Evolutionary conservation across 495 filamentous ascomycete genomes (phyloP).

Genomic region (Saxophila tyrrhenica): DNA sequence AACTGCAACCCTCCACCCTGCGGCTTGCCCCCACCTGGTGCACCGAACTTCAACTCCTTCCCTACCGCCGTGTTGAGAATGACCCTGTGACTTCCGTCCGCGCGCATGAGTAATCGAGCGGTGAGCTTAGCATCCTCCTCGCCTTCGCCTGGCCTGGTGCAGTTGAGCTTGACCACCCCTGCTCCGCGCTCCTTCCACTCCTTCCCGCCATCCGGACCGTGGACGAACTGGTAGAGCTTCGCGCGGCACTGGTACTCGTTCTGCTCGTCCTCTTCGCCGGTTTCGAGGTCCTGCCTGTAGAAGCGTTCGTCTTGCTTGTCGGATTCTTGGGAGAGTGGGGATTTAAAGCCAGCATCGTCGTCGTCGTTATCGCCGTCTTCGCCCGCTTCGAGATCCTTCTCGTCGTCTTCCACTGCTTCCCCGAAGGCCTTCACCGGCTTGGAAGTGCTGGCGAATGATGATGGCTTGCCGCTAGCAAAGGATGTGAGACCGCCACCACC

Average conservation of each 20-base stretch:
- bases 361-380: conserved; percentile 33
- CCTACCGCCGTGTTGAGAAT: conserved; percentile 71
- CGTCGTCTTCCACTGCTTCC: conserved; percentile 37
- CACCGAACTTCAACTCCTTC: conserved; percentile 60
- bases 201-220: conserved; percentile 32
- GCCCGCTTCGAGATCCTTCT: conserved; percentile 38
- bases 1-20: conserved; percentile 41
- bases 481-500: conserved; percentile 40
- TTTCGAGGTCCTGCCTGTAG: conserved; percentile 60
- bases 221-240: conserved; percentile 60
- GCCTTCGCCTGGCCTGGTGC: conserved; percentile 18
- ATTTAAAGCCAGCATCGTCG: conserved; percentile 32
- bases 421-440: conserved; percentile 62
- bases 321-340: conserved; percentile 31
- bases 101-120: conserved; percentile 71
- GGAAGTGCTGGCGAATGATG: conserved; percentile 38
- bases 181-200: conserved; percentile 83
- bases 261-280: conserved; percentile 57
- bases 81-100: conserved; percentile 75
- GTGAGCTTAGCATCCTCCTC: conserved; percentile 8
- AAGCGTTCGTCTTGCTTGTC: conserved; percentile 56
- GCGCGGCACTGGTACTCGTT: conserved; percentile 54
- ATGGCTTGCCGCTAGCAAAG: conserved; percentile 54
- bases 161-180: conserved; percentile 76
- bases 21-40: conserved; percentile 39